Conservation (phyloP, 306 rosid genomes). For the Glycine soja region DNA sequence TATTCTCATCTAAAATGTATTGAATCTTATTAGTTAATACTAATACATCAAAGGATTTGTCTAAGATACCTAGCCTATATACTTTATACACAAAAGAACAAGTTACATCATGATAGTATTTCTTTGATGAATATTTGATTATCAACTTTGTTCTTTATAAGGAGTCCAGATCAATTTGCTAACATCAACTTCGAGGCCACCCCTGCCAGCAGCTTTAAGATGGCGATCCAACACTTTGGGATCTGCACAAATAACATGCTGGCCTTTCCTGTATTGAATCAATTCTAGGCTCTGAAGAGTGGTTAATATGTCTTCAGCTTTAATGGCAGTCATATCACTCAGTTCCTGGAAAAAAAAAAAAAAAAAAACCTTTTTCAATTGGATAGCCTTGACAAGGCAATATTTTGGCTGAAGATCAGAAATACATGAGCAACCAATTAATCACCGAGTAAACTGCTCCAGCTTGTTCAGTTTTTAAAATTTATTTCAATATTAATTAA, state of each 20-base stretch:
- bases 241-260: constrained; percentile 97
- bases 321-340: constrained; percentile 99
- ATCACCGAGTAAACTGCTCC: neutral
- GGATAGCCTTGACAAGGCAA: neutral
- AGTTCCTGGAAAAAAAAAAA: constrained; percentile 69
- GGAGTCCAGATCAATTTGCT: constrained; percentile 99
- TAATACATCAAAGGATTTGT: constrained; percentile 24
- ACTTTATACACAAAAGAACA: constrained; percentile 43
- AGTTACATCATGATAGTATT: constrained; percentile 31
- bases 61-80: constrained; percentile 43
- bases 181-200: constrained; percentile 95
- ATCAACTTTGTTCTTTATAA: constrained; percentile 78
- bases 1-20: constrained; percentile 36
- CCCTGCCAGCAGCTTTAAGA: constrained; percentile 96
- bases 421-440: constrained; percentile 4
- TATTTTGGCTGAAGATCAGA: neutral
- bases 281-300: constrained; percentile 91
- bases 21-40: constrained; percentile 10
- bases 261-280: constrained; percentile 98
- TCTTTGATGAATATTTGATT: neutral
- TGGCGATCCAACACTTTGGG: constrained; percentile 98
- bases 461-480: neutral
- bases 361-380: constrained; percentile 5
- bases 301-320: constrained; percentile 89
- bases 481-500: neutral